Evolutionary conservation across 2,329 filamentous ascomycete species (phyloP).

Genomic region (Karstenula rhodostoma): DNA sequence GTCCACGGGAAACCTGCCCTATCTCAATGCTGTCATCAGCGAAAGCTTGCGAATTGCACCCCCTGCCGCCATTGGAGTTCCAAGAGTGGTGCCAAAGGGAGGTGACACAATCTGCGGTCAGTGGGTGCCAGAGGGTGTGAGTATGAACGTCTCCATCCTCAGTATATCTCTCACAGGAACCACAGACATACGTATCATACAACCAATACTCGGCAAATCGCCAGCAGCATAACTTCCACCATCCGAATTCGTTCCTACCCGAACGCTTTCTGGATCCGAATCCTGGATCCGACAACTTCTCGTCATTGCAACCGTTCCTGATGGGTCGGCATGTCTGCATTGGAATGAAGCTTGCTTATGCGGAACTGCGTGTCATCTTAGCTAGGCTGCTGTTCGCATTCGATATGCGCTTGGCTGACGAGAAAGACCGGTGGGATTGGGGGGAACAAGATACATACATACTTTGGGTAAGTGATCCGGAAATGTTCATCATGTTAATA

Average conservation of each 20-base stretch:
- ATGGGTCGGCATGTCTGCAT: constrained; percentile 31
- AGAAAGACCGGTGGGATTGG: constrained; percentile 26
- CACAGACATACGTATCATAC: constrained; percentile 40
- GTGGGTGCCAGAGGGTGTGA: constrained; percentile 31
- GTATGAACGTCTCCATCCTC: neutral
- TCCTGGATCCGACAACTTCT: constrained; percentile 16
- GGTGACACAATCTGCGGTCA: constrained; percentile 33
- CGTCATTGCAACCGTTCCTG: constrained; percentile 24
- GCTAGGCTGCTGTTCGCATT: constrained; percentile 30
- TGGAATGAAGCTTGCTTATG: constrained; percentile 35
- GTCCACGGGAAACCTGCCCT: constrained; percentile 31
- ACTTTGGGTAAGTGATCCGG: constrained; percentile 22
- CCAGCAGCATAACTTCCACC: constrained; percentile 36
- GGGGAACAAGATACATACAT: constrained; percentile 24
- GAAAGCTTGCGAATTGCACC: constrained; percentile 41
- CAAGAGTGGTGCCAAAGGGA: constrained; percentile 32
- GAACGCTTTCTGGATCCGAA: constrained; percentile 14
- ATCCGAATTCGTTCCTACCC: constrained; percentile 28
- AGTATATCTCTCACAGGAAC: neutral
- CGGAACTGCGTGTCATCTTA: constrained; percentile 31
- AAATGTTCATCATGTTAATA: neutral
- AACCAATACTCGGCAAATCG: constrained; percentile 40
- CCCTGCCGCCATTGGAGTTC: constrained; percentile 29
- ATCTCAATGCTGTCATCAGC: constrained; percentile 31
- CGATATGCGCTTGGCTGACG: constrained; percentile 22